Base-by-base conservation (phyloP, 768 basidiomycete genomes). In the Suillus ampliporus region DNA sequence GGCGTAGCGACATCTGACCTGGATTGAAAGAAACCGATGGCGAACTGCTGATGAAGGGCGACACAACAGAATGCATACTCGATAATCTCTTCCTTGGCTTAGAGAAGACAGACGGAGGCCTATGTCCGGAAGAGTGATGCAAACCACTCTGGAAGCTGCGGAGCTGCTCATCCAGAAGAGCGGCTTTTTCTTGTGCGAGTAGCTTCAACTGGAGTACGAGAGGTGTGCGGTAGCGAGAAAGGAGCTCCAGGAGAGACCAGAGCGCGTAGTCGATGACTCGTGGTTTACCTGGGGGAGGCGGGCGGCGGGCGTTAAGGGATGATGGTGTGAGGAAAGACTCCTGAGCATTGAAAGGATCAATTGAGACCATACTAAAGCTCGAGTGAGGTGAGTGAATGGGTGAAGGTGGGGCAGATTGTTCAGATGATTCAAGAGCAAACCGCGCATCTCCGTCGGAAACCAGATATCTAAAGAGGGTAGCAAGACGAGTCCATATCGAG, bases 241-340 rank as follows among this genome's bases (percentile, higher is more conserved):
- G 72, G 59, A 90, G 80, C 67, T 91, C 89, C 31, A 92, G 74
- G 34, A 87, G 72, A 4, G 91, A 92, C 90, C 90, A 92, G 1
- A 89, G 77, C 10, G 85, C 76, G 66, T 91, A 92, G 71, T 93
- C 91, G 6, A 90, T 77, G 28, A 89, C 76, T 34, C 89, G 81
- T 4, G 89, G 89, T 46, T 74, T 76, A 34, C 69, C 67, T 54
- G 73, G 69, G 47, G 69, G 60, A 57, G 63, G 68, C 11, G 57
- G 54, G 59, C 21, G 69, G n/a, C 26, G 52, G 41, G 57, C 40
- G 34, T 60, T 48, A 11, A 59, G 50, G 8, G 60, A 35, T 19
- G 58, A 65, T 2, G 64, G 43, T 26, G 19, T 41, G 26, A 63
- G 51, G 17, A 54, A 38, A 10, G 43, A 21, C 17, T 59, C 57